Evolutionary conservation across 306 rosid species (phyloP), one percentile per base, ranked within the genome.

Genomic region (Fragaria iinumae): DNA sequence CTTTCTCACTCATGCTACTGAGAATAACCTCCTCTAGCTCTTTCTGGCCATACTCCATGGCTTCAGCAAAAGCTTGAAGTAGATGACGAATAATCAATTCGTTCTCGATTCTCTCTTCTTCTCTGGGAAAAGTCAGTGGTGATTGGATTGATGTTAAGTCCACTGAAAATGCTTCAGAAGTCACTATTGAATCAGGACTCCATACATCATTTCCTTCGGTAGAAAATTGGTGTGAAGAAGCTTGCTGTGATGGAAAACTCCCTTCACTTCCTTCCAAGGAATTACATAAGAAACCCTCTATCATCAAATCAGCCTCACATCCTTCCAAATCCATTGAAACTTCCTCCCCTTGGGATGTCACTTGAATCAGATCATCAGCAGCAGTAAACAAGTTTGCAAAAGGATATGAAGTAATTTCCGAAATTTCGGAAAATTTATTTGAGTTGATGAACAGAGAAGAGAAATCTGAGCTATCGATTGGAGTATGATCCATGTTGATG

Each of bases 131-230:
- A 55, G 6, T 79, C 20, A 85, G 75, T 45, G 86, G 48, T 80
- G 56, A 73, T 52, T 84, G 89, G 65, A 41, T 36, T 0, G 81
- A 72, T 2, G 65, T 34, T 41, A 38, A 34, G 21, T 76, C 83
- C 64, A 79, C 36, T 53, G 85, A 78, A 4, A 85, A 76, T 17
- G 75, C 48, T 6, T 89, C 92, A 38, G 92, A 89, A 10, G 25
- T 83, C 77, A 72, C 45, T 1, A 91, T 79, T 6, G 77, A 69
- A 81, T 77, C 80, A 14, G 87, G 97, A 76, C 95, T 88, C 83
- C 84, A 80, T 29, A 80, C 47, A 78, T 79, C 84, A 73, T 69
- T 80, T 55, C 36, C 79, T 62, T 78, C 78, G 59, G 34, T 29
- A 0, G 80, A 84, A 36, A 78, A 55, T 32, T 78, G 57, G 3